Conservation (phyloP, 495 filamentous ascomycete species). For the Xylaria sp. region DNA sequence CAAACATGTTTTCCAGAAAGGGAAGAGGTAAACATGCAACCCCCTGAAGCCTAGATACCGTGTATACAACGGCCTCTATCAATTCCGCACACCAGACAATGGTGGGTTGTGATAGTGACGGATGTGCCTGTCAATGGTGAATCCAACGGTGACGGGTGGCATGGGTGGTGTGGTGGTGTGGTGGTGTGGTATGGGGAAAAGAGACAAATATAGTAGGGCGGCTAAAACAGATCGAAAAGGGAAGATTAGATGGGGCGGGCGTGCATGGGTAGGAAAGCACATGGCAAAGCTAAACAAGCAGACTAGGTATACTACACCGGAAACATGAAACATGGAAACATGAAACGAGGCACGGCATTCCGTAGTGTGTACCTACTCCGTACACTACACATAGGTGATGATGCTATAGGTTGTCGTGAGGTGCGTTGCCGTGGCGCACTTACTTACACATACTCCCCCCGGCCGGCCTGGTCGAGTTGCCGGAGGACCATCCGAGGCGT, state of each 20-base stretch:
- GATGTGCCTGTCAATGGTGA: slow-evolving; percentile 3
- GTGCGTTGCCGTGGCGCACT: not conserved
- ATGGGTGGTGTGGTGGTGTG: not conserved
- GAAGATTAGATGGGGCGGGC: not conserved
- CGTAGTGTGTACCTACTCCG: no score
- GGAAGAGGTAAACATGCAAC: slow-evolving; percentile 1
- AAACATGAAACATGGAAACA: slow-evolving; percentile 42
- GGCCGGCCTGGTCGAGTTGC: no score
- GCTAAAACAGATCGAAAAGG: slow-evolving; percentile 13
- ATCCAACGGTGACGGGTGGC: not conserved
- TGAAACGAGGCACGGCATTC: slow-evolving; percentile 31
- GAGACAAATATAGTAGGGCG: slow-evolving; percentile 26
- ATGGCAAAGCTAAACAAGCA: slow-evolving; percentile 33
- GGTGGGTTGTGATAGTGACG: not conserved
- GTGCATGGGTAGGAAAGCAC: not conserved
- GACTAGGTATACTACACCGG: no score
- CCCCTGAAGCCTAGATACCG: not conserved
- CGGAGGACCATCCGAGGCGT: not conserved
- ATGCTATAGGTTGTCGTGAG: slow-evolving; percentile 15
- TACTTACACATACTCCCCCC: not conserved
- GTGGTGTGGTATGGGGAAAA: no score
- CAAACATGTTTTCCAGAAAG: slow-evolving; percentile 4
- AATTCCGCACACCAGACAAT: not conserved
- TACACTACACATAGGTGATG: not conserved
- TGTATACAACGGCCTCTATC: slow-evolving; percentile 8